Evolutionary conservation across 805 yeast genomes (phyloP).

Genomic region (Pichia phayaonensis): DNA sequence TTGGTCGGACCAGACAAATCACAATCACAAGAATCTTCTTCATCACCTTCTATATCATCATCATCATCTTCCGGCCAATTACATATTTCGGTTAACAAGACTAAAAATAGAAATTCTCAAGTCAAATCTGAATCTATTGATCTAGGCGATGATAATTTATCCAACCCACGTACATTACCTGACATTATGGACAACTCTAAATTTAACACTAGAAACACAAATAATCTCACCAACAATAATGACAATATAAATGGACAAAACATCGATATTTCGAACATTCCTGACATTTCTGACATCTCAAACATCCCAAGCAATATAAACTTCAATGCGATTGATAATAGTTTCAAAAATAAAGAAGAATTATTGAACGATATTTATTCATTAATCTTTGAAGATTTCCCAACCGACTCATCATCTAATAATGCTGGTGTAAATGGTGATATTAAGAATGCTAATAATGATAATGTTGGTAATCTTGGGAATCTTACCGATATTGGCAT

Average conservation of each 20-base stretch:
- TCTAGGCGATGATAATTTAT: too few species aligned
- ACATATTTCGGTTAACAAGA: neutral
- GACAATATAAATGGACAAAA: neutral
- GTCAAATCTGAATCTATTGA: neutral
- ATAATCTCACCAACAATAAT: neutral
- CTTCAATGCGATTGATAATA: neutral
- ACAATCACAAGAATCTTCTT: neutral
- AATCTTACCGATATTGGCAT: neutral
- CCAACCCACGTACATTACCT: neutral
- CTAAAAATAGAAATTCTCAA: neutral
- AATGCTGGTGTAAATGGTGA: neutral
- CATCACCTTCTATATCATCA: neutral
- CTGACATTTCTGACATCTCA: neutral
- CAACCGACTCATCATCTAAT: constrained; percentile 27
- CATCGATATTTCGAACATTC: neutral
- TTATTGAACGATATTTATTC: constrained; percentile 37
- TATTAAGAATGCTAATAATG: neutral
- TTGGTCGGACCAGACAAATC: neutral
- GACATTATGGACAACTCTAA: too few species aligned
- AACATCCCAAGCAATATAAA: too few species aligned
- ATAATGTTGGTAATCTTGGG: neutral
- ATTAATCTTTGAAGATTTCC: constrained; percentile 37
- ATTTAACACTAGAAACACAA: neutral
- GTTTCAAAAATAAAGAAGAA: constrained; percentile 17
- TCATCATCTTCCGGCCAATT: neutral